Base-by-base conservation (phyloP, 495 filamentous ascomycete species). In the Lasiosphaeriaceae sp. region DNA sequence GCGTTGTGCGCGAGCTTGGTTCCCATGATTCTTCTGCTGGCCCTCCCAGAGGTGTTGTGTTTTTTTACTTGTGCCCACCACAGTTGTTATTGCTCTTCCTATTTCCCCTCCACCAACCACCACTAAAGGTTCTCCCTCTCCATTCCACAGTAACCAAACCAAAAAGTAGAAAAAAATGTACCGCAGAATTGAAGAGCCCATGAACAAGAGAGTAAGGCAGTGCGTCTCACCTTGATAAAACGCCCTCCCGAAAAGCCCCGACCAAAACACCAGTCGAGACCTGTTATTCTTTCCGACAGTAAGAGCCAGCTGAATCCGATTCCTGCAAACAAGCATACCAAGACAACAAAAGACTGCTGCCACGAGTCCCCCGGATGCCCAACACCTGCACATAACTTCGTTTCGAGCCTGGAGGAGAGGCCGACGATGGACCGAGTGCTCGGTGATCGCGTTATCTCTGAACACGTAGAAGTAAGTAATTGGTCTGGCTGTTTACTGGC, bases 381-480 rank as follows among this genome's bases (percentile, higher is more conserved):
- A 31, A 31, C 26, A 9, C 26, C 26, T 31, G 26, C 9, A 31
- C 26, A 9, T 31, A 31, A 31, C 26, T 31, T 17, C 12, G 39
- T 14, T 9, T 43, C 14, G 39, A n/a, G 39, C 39, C n/a, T 17
- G 39, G 39, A 43, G 14, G 12, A 9, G 26, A 43, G 39, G 3
- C 39, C 14, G 39, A 16, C 8, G 39, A 43, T 5, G 39, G n/a
- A 17, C 39, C 3, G n/a, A 43, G n/a, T 43, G 14, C 14, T 16
- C n/a, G 39, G 39, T 12, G n/a, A 9, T 17, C 39, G 39, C n/a
- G 2, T 43, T 43, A 43, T 43, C n/a, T 43, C 39, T 43, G 39
- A 7, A 43, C 39, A 43, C 2, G 39, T 16, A 31, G 45, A 45
- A 55, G 52, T 47, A 55, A 55, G 44, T 37, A 48, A 24, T 5